Base-by-base conservation (phyloP, 495 filamentous ascomycete genomes). In the Lindgomyces ingoldianus region DNA sequence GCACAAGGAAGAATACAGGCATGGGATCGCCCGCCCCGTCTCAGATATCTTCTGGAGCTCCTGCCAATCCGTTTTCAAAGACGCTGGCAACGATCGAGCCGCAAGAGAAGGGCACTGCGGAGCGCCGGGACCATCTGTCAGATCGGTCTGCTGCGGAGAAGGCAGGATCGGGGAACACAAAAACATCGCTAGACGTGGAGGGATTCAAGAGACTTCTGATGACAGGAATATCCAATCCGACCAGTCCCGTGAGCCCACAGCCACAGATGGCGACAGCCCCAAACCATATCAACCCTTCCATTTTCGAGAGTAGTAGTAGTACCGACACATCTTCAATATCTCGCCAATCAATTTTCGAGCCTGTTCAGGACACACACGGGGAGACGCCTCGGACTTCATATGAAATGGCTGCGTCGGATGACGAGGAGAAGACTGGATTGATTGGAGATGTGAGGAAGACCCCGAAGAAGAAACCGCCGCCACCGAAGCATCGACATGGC, bases 261-360 rank as follows among this genome's bases (percentile, higher is more conserved):
- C 33, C 60, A n/a, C 30, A 58, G n/a, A 30, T 51, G 9, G 47
- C 62, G 41, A 29, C 57, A n/a, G 50, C 45, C 1, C 62, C 55
- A 18, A 39, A 55, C 16, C 54, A 63, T 6, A 29, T 36, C 8
- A 45, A 10, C 22, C 45, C 48, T 46, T 47, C 60, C 36, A 39
- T 61, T 3, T 62, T 68, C 30, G 73, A 73, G 44, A 76, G 72
- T 62, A 75, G 70, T 57, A 75, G 70, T 55, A 76, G 70, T 47
- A 76, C 74, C 39, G 74, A 76, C 54, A 71, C 74, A 21, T 76
- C 74, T 2, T 75, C 74, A 12, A 52, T 68, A n/a, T 77, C 75
- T 3, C 48, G 70, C 25, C 71, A 74, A 47, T 77, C 75, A 0
- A 68, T 74, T 3, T 77, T 71, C 61, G 75, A 77, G 39, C 50